Base-by-base conservation (phyloP, 306 rosid species). In the Trifolium dubium region DNA sequence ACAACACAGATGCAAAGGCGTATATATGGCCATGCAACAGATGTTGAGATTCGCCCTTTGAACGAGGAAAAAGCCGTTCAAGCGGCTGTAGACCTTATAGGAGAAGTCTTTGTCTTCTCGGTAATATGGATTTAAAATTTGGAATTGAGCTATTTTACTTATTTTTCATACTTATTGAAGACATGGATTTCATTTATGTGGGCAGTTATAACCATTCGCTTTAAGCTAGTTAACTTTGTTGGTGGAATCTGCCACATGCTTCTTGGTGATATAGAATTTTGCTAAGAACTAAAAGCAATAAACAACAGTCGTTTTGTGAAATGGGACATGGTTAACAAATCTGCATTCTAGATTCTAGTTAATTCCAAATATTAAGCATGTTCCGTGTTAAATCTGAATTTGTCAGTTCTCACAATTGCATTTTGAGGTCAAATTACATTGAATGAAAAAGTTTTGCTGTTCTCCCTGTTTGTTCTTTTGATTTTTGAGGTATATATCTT, bases 41-140 rank as follows among this genome's bases (percentile, higher is more conserved):
- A 91, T 73, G 96, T 88, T 18, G 91, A 83, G 75, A 89, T 94
- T 80, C 97, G 96, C 15, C 98, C 98, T 39, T 70, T 94, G 84
- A 85, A 94, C 35, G 97, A 94, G 82, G 98, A 94, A 53, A 94
- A 89, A 72, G 98, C 98, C 5, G 90, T 94, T 75, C 96, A 91
- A 65, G 85, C 89, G 71, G 96, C 97, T 12, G 96, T 87, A 64
- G 97, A 94, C 75, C 96, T 94, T 69, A 86, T 94, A 10, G 98
- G 97, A 49, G 98, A 94, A 86, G 9, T 87, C 82, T 94, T 94
- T 58, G 90, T 94, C 79, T 91, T 94, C 87, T 55, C 87, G 83
- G 98, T 93, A 87, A 37, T 73, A 29, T 72, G 51, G 46, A 17
- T 67, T 56, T 54, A 12, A 71, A 73, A 54, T n/a, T 19, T n/a